These are phyloP conservation scores for Aspergillus glaucus DNA, from an alignment of 2,329 filamentous ascomycete species.

Conservation along the genomic window DNA sequence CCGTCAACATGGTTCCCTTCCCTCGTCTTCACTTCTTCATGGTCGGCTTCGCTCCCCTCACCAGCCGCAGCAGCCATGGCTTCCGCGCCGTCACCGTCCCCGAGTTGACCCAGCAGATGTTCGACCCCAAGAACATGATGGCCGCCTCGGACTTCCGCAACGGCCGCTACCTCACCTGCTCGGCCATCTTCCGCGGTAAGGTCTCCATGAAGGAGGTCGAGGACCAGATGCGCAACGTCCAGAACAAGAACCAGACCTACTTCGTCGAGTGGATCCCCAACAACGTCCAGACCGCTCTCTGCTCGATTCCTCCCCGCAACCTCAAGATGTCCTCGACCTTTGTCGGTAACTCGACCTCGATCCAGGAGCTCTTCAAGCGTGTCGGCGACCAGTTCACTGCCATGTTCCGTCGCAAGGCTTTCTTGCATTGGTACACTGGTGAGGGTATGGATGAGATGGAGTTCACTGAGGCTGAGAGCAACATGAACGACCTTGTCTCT, in stretches of 20 bases:
- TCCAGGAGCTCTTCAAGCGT: constrained; percentile 99
- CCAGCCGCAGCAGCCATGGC: constrained; percentile 81
- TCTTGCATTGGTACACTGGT: constrained; percentile 99
- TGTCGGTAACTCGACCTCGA: constrained; percentile 97
- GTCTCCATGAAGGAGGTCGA: constrained; percentile 99
- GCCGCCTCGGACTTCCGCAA: constrained; percentile 99
- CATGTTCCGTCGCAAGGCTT: constrained; percentile 99
- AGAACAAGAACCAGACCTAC: constrained; percentile 99
- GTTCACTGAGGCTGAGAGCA: constrained; percentile 99
- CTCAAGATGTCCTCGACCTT: constrained; percentile 99
- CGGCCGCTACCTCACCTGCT: constrained; percentile 98
- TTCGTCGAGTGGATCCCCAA: constrained; percentile 99
- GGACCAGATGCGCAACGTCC: constrained; percentile 99
- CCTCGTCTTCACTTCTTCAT: constrained; percentile 99
- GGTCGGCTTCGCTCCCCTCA: constrained; percentile 98
- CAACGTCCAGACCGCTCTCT: constrained; percentile 99
- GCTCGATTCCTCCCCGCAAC: constrained; percentile 94
- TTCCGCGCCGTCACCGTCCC: constrained; percentile 98
- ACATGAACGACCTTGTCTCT: constrained; percentile 99
- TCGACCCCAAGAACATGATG: constrained; percentile 99
- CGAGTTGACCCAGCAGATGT: constrained; percentile 99
- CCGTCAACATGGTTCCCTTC: constrained; percentile 99
- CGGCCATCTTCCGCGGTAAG: constrained; percentile 98
- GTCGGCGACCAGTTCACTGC: constrained; percentile 98
- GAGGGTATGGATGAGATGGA: constrained; percentile 99